These are phyloP conservation scores for Solanum hybrid DNA, from an alignment of 305 asterid genomes.

Conservation along the genomic window DNA sequence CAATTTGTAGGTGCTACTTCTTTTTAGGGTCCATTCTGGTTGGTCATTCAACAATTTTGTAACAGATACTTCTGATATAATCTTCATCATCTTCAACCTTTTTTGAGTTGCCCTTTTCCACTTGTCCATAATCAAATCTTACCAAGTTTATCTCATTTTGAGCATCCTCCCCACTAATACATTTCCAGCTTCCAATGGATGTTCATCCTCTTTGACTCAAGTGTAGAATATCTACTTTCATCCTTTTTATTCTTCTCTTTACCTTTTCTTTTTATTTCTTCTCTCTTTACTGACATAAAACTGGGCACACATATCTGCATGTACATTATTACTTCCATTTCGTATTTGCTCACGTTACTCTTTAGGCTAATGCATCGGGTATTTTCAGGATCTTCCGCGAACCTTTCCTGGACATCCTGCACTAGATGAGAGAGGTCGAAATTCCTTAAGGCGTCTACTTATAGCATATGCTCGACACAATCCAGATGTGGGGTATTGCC, in stretches of 20 bases:
- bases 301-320: background rate
- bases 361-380: slow-evolving; percentile 17
- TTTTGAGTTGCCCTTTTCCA: slow-evolving; percentile 8
- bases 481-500: slow-evolving; percentile 95
- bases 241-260: slow-evolving; percentile 6
- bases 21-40: slow-evolving; percentile 65
- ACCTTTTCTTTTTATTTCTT: background rate
- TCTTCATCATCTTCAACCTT: slow-evolving; percentile 5
- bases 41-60: slow-evolving; percentile 36
- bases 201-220: slow-evolving; percentile 17
- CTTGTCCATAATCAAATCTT: background rate
- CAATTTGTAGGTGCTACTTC: slow-evolving; percentile 95
- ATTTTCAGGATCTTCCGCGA: slow-evolving; percentile 81
- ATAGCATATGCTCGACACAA: slow-evolving; percentile 86
- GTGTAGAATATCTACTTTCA: slow-evolving; percentile 6
- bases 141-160: background rate
- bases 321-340: background rate
- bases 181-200: slow-evolving; percentile 15
- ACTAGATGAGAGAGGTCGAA: slow-evolving; percentile 76
- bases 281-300: background rate
- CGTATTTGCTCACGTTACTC: background rate
- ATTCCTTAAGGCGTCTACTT: slow-evolving; percentile 84
- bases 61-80: slow-evolving; percentile 8
- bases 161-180: slow-evolving; percentile 2
- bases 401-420: slow-evolving; percentile 99